These are phyloP conservation scores for Suillus luteus DNA, from an alignment of 768 basidiomycete genomes.

Conservation along the genomic window DNA sequence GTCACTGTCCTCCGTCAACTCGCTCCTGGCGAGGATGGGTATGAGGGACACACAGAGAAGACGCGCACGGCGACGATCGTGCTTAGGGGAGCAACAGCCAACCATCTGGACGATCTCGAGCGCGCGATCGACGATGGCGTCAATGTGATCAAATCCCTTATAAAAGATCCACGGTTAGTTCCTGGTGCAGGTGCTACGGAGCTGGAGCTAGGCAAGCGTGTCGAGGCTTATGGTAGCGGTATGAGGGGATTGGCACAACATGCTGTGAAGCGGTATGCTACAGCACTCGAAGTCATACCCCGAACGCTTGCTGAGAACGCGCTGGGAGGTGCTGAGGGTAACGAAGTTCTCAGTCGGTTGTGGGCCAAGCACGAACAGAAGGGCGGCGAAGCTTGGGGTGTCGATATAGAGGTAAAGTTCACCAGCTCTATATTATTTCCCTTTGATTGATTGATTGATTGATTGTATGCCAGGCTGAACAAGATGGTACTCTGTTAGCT, in stretches of 20 bases:
- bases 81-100: constrained; percentile 91
- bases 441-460: too few species aligned
- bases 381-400: constrained; percentile 76
- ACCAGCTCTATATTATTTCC: neutral
- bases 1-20: constrained; percentile 95
- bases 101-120: constrained; percentile 94
- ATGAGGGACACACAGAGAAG: constrained; percentile 62
- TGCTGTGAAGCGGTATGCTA: constrained; percentile 86
- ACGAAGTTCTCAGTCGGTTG: constrained; percentile 85
- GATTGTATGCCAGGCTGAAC: constrained; percentile 55
- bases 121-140: constrained; percentile 96
- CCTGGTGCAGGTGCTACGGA: constrained; percentile 95
- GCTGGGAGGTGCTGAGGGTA: constrained; percentile 85
- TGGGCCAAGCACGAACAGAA: constrained; percentile 89
- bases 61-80: constrained; percentile 93
- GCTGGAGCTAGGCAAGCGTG: constrained; percentile 83
- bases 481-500: constrained; percentile 72
- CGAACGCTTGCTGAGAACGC: constrained; percentile 95
- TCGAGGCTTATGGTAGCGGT: constrained; percentile 85
- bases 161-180: constrained; percentile 89
- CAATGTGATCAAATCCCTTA: constrained; percentile 88
- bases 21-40: constrained; percentile 61
- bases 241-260: constrained; percentile 93
- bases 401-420: constrained; percentile 77
- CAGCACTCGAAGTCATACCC: constrained; percentile 90